A percentile compares a stretch with the other conserved stretches of the same genome.
Evolutionary conservation across 208 protist species (phyloP).

Genomic region (Borovskyia barvae): DNA sequence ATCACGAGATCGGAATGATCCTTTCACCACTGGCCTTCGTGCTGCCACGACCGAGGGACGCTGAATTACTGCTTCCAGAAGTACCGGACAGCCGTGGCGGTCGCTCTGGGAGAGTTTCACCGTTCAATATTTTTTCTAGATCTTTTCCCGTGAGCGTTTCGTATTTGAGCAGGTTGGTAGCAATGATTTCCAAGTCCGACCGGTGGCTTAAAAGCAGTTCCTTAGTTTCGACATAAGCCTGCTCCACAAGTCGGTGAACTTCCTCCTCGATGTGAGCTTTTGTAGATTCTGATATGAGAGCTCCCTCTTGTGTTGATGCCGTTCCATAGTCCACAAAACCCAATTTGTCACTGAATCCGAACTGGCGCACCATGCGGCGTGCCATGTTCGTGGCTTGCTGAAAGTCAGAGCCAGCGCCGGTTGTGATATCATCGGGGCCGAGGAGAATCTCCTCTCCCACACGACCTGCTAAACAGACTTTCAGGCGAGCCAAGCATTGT

Average conservation of each 20-base stretch:
- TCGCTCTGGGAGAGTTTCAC: constrained; percentile 58
- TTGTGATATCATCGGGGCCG: constrained; percentile 93
- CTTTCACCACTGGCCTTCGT: constrained; percentile 13
- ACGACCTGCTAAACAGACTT: constrained; percentile 87
- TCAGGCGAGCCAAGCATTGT: constrained; percentile 80
- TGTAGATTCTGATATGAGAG: constrained; percentile 90
- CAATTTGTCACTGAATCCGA: constrained; percentile 86
- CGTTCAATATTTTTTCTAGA: constrained; percentile 71
- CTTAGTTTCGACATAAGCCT: constrained; percentile 79
- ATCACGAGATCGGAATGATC: constrained; percentile 40
- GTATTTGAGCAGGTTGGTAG: constrained; percentile 79
- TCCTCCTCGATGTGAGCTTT: constrained; percentile 88
- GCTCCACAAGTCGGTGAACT: constrained; percentile 58
- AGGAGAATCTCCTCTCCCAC: constrained; percentile 97
- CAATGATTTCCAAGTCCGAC: constrained; percentile 70
- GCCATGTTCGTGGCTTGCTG: constrained; percentile 90
- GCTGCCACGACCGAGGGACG: constrained; percentile 10
- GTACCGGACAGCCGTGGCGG: constrained; percentile 21
- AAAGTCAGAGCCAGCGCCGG: constrained; percentile 89
- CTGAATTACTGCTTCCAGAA: constrained; percentile 15
- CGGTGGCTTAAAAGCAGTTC: constrained; percentile 60
- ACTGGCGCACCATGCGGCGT: constrained; percentile 87
- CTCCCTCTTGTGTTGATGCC: constrained; percentile 66
- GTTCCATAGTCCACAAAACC: constrained; percentile 89
- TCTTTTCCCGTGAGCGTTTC: constrained; percentile 86